These are phyloP conservation scores for Vigna mungo DNA, from an alignment of 306 rosid species.

Conservation along the genomic window DNA sequence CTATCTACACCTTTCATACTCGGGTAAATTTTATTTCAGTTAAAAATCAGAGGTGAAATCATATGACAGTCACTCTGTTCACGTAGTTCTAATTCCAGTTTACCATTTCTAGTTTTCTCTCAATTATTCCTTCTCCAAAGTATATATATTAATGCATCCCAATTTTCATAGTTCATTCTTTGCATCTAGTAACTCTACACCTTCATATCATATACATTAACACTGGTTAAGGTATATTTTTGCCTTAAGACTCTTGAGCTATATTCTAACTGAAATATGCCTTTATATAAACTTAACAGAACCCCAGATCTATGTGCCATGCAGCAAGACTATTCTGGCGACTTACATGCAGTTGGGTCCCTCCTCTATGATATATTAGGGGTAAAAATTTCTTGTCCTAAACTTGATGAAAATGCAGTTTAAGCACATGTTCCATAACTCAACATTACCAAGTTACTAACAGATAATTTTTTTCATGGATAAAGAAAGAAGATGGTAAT, in stretches of 20 bases:
- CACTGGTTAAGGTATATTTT: neutral
- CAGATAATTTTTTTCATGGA: neutral
- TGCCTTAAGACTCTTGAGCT: neutral
- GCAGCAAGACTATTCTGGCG: slow-evolving; percentile 83
- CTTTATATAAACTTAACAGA: slow-evolving; percentile 51
- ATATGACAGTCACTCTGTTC: neutral
- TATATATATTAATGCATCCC: neutral
- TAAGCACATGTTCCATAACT: slow-evolving; percentile 5
- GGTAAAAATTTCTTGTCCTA: slow-evolving; percentile 57
- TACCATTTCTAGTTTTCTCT: neutral
- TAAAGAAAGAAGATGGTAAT: neutral
- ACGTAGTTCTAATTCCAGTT: neutral
- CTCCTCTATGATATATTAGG: slow-evolving; percentile 68
- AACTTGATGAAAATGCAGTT: slow-evolving; percentile 1
- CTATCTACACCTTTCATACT: slow-evolving; percentile 69
- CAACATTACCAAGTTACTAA: neutral
- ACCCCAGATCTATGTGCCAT: slow-evolving; percentile 83
- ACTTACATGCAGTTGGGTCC: slow-evolving; percentile 75
- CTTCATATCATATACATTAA: neutral
- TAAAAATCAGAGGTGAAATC: neutral
- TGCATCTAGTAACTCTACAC: neutral
- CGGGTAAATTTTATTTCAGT: slow-evolving; percentile 50
- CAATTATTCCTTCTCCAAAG: neutral
- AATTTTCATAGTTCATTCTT: neutral
- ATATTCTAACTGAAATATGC: slow-evolving; percentile 5